A percentile compares a stretch with the other conserved stretches of the same genome.
phyloP scores from a whole-genome alignment of 2,329 filamentous ascomycete genomes.

The Aureobasidium sp. region DNA sequence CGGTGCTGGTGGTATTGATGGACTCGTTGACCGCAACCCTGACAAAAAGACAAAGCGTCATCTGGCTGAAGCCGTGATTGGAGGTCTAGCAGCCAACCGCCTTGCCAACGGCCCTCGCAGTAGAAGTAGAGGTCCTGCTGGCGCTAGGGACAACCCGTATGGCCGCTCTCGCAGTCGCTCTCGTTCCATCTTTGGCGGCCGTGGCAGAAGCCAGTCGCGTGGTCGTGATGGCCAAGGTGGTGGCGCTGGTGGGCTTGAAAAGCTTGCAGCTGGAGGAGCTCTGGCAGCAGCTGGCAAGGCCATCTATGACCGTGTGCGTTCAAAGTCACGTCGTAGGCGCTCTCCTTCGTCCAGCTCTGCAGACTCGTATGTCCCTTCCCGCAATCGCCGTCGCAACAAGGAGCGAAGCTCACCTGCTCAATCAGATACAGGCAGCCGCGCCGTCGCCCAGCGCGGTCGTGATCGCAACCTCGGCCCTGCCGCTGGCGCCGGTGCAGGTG shows the following conservation, averaged over 20 bases:
- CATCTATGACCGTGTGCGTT: slow-evolving; percentile 47
- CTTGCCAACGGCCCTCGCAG: slow-evolving; percentile 72
- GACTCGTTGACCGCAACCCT: slow-evolving; percentile 57
- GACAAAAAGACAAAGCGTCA: slow-evolving; percentile 71
- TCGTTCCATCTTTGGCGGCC: slow-evolving; percentile 44
- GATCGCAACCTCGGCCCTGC: slow-evolving; percentile 35
- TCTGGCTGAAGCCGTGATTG: slow-evolving; percentile 77
- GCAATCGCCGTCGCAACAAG: slow-evolving; percentile 33
- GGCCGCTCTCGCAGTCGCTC: slow-evolving; percentile 61
- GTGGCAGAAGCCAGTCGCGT: slow-evolving; percentile 45
- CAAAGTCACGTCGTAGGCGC: slow-evolving; percentile 42
- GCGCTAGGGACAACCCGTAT: slow-evolving; percentile 31
- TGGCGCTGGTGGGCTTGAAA: slow-evolving; percentile 37
- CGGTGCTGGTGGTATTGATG: slow-evolving; percentile 79
- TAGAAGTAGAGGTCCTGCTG: slow-evolving; percentile 50
- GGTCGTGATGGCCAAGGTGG: slow-evolving; percentile 32
- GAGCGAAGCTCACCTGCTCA: slow-evolving; percentile 29
- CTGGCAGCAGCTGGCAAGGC: slow-evolving; percentile 43
- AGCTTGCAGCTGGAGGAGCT: slow-evolving; percentile 40
- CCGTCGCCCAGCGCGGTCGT: slow-evolving; percentile 22
- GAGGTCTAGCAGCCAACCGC: slow-evolving; percentile 78
- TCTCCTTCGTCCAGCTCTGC: slow-evolving; percentile 38
- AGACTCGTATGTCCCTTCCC: slow-evolving; percentile 45
- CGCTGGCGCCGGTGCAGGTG: slow-evolving; percentile 32
- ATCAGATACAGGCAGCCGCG: slow-evolving; percentile 30